Percentiles rank a stretch among this genome's conserved stretches.
These are phyloP conservation scores for Trichothecium sympodiale DNA, from an alignment of 2,329 filamentous ascomycete species.

Conservation along the genomic window DNA sequence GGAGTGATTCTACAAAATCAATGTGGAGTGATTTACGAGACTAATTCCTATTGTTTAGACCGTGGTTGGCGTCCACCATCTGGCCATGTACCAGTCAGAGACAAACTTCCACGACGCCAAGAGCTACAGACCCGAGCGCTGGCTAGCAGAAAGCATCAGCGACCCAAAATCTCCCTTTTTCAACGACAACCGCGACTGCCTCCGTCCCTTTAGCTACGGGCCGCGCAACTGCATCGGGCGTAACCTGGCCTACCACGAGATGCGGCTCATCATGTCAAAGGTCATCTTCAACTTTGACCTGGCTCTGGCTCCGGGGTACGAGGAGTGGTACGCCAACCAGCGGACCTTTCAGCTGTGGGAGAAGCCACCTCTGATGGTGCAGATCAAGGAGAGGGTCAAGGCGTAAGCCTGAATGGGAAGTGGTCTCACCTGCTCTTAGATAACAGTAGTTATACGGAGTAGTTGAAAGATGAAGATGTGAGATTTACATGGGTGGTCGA, in stretches of 20 bases:
- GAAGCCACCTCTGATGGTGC: not conserved
- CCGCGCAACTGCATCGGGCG: conserved; percentile 24
- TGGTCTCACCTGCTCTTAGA: too few relatives aligned
- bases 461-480: too few relatives aligned
- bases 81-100: too few relatives aligned
- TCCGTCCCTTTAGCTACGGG: conserved; percentile 8
- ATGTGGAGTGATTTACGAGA: too few relatives aligned
- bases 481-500: too few relatives aligned
- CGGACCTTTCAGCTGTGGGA: not conserved
- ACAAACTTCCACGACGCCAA: conserved; percentile 5
- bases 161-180: not conserved
- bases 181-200: not conserved
- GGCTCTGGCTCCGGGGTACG: not conserved
- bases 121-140: conserved; percentile 5
- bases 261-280: conserved; percentile 31
- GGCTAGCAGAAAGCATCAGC: conserved; percentile 1
- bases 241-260: conserved; percentile 29
- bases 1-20: too few relatives aligned
- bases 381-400: too few relatives aligned
- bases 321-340: not conserved
- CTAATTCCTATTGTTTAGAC: not conserved
- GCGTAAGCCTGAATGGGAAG: too few relatives aligned
- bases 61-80: too few relatives aligned
- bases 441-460: too few relatives aligned
- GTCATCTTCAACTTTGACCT: conserved; percentile 31